Base-by-base conservation (phyloP, 768 basidiomycete genomes). In the Hericium rajendrae region DNA sequence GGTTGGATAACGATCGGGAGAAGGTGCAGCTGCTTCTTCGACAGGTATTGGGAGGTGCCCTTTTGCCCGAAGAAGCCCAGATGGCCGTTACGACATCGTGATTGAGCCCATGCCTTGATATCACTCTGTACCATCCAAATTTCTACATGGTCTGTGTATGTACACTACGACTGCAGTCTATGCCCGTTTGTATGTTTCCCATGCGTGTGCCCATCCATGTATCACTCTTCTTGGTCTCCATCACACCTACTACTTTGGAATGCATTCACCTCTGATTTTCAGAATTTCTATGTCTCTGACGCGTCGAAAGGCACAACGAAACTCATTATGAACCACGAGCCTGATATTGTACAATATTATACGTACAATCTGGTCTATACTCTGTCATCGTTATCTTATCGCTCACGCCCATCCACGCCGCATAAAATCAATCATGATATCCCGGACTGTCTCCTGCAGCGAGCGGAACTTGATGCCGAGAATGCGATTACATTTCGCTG, bases 1-100 rank as follows among this genome's bases (percentile, higher is more conserved):
- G 79, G 57, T 74, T 87, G 57, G 73, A 75, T 51, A 82, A 84
- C 28, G 89, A 91, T 56, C 74, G 86, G 13, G 84, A 86, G 64
- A 70, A 76, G 16, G 81, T 90, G 3, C 83, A 85, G 61, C 61
- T 87, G 54, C 69, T 90, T 43, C 69, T 91, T 51, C 73, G 73
- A 62, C 86, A 90, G 69, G 80, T 85, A 3, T 70, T 89, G 20
- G 79, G 70, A 43, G 61, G 57, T 16, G n/a, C 43, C 20, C 6
- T 46, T n/a, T 18, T 46, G n/a, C n/a, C 43, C 16, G 43, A 46
- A n/a, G 43, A 46, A n/a, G 43, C n/a, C n/a, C 43, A 20, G 43
- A 46, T 20, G 43, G 43, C 43, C 4, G 43, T 46, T n/a, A 18
- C 43, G 43, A 32, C 32, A 32, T 32, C 32, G 9, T 32, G 32